Evolutionary conservation across 2,329 filamentous ascomycete genomes (phyloP).

Genomic region (Onygenales sp.): DNA sequence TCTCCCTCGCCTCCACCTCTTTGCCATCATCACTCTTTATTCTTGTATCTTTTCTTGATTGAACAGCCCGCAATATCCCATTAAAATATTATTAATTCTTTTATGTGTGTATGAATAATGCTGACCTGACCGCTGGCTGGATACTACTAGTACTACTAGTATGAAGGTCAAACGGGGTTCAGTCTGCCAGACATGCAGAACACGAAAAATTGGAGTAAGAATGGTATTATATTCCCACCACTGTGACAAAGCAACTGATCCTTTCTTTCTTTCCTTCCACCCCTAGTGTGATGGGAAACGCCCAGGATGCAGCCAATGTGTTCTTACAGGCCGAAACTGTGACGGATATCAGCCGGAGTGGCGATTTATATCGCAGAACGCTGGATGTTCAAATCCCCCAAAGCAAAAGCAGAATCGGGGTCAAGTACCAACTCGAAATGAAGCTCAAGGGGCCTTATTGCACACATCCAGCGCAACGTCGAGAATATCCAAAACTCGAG

Average conservation of each 20-base stretch:
- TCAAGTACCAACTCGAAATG: not conserved
- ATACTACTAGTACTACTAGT: not conserved
- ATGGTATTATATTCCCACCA: too few species aligned
- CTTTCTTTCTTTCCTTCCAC: not conserved
- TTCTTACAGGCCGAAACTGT: slow-evolving; percentile 14
- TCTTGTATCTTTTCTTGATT: too few species aligned
- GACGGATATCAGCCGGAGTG: slow-evolving; percentile 15
- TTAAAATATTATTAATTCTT: not conserved
- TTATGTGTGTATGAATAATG: not conserved
- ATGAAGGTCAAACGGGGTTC: slow-evolving; percentile 13
- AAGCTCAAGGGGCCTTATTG: not conserved
- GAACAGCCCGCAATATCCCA: too few species aligned
- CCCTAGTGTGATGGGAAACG: slow-evolving; percentile 18
- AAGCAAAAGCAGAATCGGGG: not conserved
- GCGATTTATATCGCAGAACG: slow-evolving; percentile 13
- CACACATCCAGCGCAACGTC: not conserved
- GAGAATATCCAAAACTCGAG: not conserved
- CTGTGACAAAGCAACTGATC: too few species aligned
- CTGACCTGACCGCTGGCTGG: not conserved
- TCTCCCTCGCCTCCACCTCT: too few species aligned
- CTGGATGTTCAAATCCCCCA: not conserved
- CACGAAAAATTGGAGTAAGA: slow-evolving; percentile 14
- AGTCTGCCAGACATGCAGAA: slow-evolving; percentile 14
- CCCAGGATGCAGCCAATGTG: slow-evolving; percentile 18
- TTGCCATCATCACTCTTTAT: too few species aligned